A percentile compares a stretch with the other conserved stretches of the same genome.
These are phyloP conservation scores for Botrytis fragariae DNA, from an alignment of 2,329 filamentous ascomycete species.

Conservation along the genomic window DNA sequence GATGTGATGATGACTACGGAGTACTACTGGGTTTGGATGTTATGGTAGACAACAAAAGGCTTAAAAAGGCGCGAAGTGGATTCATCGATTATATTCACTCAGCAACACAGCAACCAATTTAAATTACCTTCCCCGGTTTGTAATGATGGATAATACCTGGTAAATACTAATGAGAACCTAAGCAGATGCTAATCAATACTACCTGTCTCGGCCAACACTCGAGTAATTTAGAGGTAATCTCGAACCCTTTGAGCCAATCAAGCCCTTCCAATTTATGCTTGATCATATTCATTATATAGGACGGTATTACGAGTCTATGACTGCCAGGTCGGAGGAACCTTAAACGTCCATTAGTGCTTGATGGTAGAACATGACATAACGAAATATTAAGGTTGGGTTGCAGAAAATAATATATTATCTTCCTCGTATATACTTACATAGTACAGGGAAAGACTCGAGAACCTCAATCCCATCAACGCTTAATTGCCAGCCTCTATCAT, in stretches of 20 bases:
- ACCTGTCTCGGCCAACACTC: neutral
- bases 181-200: neutral
- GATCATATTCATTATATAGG: neutral
- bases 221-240: neutral
- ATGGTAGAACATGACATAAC: neutral
- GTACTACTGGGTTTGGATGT: slow-evolving; percentile 1
- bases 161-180: neutral
- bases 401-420: neutral
- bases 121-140: neutral
- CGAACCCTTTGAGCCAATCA: neutral
- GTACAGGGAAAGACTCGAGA: neutral
- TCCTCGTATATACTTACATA: neutral
- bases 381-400: neutral
- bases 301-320: neutral
- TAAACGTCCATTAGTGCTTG: neutral
- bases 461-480: neutral
- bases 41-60: slow-evolving; percentile 32
- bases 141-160: neutral
- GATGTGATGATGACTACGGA: neutral
- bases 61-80: slow-evolving; percentile 16
- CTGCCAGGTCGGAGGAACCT: neutral
- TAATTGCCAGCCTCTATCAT: slow-evolving; percentile 31
- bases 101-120: slow-evolving; percentile 16
- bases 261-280: neutral
- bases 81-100: neutral